These are phyloP conservation scores for Quercus gilva DNA, from an alignment of 306 rosid species.

Conservation along the genomic window DNA sequence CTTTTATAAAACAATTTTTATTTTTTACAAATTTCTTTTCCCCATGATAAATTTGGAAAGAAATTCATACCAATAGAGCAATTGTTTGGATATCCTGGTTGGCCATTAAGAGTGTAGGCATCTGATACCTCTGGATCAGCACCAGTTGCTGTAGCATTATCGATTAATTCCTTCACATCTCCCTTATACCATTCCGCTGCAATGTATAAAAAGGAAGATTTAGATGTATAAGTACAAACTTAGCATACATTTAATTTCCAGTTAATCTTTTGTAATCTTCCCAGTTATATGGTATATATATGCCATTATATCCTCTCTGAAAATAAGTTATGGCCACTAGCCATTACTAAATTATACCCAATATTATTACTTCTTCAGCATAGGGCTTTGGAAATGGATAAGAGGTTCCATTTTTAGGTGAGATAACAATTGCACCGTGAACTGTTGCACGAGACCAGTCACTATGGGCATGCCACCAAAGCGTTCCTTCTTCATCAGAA, in stretches of 20 bases:
- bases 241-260: too few species aligned
- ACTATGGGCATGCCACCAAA: slow-evolving; percentile 51
- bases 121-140: not conserved
- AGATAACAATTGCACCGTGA: slow-evolving; percentile 26
- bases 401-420: not conserved
- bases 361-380: slow-evolving; percentile 4
- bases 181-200: not conserved
- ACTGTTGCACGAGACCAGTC: slow-evolving; percentile 36
- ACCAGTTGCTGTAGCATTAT: not conserved
- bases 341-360: slow-evolving; percentile 12
- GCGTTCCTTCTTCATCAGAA: slow-evolving; percentile 38
- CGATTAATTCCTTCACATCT: not conserved
- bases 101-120: not conserved
- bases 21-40: too few species aligned
- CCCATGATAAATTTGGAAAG: too few species aligned
- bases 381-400: slow-evolving; percentile 28
- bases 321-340: too few species aligned
- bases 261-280: too few species aligned
- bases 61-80: slow-evolving; percentile 1
- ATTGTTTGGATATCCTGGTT: not conserved
- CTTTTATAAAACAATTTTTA: too few species aligned
- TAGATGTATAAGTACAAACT: not conserved
- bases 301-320: too few species aligned
- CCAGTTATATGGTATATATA: too few species aligned
- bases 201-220: not conserved